Conservation (phyloP, 2,329 filamentous ascomycete genomes). For the Colletotrichum sp. region DNA sequence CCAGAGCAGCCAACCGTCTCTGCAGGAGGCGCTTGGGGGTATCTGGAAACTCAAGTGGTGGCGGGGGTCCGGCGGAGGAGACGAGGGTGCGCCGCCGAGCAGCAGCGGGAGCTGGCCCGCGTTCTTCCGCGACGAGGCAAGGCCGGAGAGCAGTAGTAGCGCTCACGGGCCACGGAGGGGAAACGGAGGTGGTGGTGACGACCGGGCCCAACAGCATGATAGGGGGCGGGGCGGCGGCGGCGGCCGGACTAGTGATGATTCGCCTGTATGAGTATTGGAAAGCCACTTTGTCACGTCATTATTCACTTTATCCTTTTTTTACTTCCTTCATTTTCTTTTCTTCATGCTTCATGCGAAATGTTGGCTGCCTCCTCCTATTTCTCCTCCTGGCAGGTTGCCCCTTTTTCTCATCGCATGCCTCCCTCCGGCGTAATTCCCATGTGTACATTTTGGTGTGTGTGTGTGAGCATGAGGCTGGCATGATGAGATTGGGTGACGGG, state of each 20-base stretch:
- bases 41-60: constrained; percentile 65
- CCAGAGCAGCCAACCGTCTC: constrained; percentile 38
- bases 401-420: not conserved
- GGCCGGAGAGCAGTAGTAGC: constrained; percentile 12
- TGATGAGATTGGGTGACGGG: not conserved
- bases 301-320: constrained; percentile 19
- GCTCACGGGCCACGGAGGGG: not conserved
- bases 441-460: not conserved
- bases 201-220: constrained; percentile 1
- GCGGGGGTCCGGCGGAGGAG: constrained; percentile 26
- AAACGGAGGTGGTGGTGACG: not conserved
- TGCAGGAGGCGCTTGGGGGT: constrained; percentile 57
- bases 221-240: constrained; percentile 1
- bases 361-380: not conserved
- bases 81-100: constrained; percentile 22
- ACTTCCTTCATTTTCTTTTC: not conserved
- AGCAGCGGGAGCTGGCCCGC: constrained; percentile 10
- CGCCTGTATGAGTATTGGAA: constrained; percentile 36
- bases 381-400: not conserved
- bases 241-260: constrained; percentile 24
- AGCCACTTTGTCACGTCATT: constrained; percentile 1
- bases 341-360: not conserved
- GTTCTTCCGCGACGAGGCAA: constrained; percentile 25
- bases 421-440: not conserved
- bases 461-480: not conserved